Evolutionary conservation across 2,329 filamentous ascomycete genomes (phyloP), one percentile per base, ranked within the genome.

Genomic region (Calonectria honghensis): DNA sequence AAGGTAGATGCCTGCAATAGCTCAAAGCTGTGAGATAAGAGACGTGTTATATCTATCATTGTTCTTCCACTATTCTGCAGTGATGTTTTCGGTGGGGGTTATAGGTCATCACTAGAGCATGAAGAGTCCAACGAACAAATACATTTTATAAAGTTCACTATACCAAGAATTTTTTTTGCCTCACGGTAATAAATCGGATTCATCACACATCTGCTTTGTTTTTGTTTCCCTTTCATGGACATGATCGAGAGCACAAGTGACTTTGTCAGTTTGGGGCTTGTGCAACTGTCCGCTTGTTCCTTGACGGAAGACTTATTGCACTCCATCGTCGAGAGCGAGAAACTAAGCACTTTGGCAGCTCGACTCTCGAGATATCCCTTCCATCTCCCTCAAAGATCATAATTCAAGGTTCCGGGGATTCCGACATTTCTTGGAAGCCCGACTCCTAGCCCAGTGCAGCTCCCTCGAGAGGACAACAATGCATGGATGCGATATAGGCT

Each of bases 1-100:
- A 48, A 48, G 45, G 45, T 48, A 48, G 20, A 48, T 48, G 45
- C 45, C n/a, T 48, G n/a, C 45, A 24, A 48, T 48, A 48, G n/a
- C 45, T 48, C 45, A 48, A 11, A 48, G 20, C 45, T 24, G 13
- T 48, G n/a, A 24, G 20, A 45, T 20, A 45, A n/a, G 45, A 24
- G 13, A 13, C n/a, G 45, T 11, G 45, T 48, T 24, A 6, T 24
- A 5, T 24, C 20, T 24, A 24, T 48, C 45, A n/a, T 24, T 48
- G 6, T 10, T 24, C 41, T 48, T n/a, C 9, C 10, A 11, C 9
- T 4, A n/a, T 48, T 4, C 18, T 48, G 2, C 41, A n/a, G 20
- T 7, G 41, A 48, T 14, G 20, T n/a, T 48, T 48, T 24, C 18
- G 2, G 9, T 20, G 4, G 20, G 20, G 2, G 3, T n/a, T 14